Percentiles rank a stretch among this genome's conserved stretches.
Conservation (phyloP, 805 yeast genomes). For the Isabelozyma pseudorhagii region DNA sequence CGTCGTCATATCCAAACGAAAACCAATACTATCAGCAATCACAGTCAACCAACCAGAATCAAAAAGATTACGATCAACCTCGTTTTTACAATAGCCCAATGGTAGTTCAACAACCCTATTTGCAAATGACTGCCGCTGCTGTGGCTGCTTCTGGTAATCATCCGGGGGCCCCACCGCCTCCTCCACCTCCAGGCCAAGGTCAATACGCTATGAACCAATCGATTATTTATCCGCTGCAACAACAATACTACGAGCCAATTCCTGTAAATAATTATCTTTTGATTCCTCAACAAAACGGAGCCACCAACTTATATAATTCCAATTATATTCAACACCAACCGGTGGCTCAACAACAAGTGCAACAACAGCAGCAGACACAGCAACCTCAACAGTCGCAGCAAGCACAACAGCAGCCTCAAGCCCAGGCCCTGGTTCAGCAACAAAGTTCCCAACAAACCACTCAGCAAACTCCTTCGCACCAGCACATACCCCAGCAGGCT, state of each 20-base stretch:
- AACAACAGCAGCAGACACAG: not conserved
- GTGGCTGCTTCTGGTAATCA: not conserved
- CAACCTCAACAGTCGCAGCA: not conserved
- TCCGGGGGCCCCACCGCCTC: not conserved
- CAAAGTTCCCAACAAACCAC: not conserved
- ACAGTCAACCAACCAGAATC: not conserved
- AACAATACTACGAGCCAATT: conserved; percentile 8
- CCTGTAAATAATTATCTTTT: conserved; percentile 20
- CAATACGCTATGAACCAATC: not conserved
- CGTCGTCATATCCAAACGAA: not conserved
- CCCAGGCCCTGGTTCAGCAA: conserved; percentile 6
- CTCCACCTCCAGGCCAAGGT: not conserved
- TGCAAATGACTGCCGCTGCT: not conserved
- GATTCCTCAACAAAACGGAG: conserved; percentile 12
- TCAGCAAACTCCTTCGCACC: not conserved
- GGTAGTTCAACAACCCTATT: conserved; percentile 1
- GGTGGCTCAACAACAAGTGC: conserved; percentile 4
- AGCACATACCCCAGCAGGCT: conserved; percentile 9
- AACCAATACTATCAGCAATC: not conserved
- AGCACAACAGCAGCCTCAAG: conserved; percentile 3
- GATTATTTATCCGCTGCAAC: conserved; percentile 1
- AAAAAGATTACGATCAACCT: conserved; percentile 1
- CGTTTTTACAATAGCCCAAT: not conserved
- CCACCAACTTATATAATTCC: conserved; percentile 2
- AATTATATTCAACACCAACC: conserved; percentile 1